Base-by-base conservation (phyloP, 1,284 basidiomycete species). In the Puccinia novopanici region DNA sequence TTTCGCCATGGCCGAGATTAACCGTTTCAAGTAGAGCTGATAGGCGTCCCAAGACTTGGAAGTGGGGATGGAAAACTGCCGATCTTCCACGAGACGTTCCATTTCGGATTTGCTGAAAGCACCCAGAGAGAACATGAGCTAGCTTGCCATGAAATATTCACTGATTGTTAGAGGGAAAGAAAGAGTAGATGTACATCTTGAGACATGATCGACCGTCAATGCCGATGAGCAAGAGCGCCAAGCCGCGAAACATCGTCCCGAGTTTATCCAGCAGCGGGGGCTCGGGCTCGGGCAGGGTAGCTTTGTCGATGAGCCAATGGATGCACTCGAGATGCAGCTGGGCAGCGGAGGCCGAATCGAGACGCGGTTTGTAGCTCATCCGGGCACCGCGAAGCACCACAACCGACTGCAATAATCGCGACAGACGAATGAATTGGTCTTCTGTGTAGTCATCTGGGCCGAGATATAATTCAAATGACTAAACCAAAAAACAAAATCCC, bases 331-430 rank as follows among this genome's bases (percentile, higher is more conserved):
- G 82, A 82, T 85, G 84, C 50, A 85, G 80, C 30, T 82, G 81
- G 37, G 84, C 82, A n/a, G 84, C 81, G 10, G 82, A 83, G 52
- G 80, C 54, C 0, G 83, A 63, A 71, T 84, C 82, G 57, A 85
- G 82, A 68, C 82, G 82, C 54, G 82, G 77, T 40, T 83, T 74
- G n/a, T 83, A 81, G 12, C 82, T 83, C 72, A 85, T 82, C 22
- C 84, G 82, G 0, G 84, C 83, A n/a, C 84, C 84, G n/a, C 84
- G 83, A 10, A 84, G 81, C 22, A 85, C 83, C 22, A 85, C 76
- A 0, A 81, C 82, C 19, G 83, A 83, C 10, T 82, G 83, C 15
- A 85, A 71, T 42, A 84, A 82, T 17, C 84, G 82, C 2, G 82
- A 83, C 2, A 85, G 81, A 24, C 82, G 82, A 9, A 85, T 75